phyloP scores from a whole-genome alignment of 768 basidiomycete genomes.

The Lentinus tigrinus region DNA sequence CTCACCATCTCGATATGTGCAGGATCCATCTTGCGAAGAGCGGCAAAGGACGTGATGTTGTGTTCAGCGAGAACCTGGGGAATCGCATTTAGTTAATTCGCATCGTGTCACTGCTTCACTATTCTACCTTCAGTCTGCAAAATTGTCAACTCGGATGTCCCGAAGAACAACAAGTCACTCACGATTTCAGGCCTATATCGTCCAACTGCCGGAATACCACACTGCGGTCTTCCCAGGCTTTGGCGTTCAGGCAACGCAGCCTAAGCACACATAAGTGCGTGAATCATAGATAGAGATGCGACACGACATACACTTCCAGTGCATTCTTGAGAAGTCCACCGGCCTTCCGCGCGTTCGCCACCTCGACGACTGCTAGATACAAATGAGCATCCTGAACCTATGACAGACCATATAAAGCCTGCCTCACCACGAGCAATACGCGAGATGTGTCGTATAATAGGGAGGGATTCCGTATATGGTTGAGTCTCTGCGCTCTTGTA shows the following conservation, averaged over 20 bases:
- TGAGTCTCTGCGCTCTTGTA: slow-evolving; percentile 73
- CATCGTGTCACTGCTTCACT: neutral
- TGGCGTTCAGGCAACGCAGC: slow-evolving; percentile 73
- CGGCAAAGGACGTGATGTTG: slow-evolving; percentile 62
- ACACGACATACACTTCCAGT: slow-evolving; percentile 62
- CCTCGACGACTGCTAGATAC: slow-evolving; percentile 68
- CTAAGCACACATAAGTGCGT: slow-evolving; percentile 35
- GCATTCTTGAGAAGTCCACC: slow-evolving; percentile 72
- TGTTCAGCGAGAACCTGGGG: slow-evolving; percentile 71
- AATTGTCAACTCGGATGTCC: neutral
- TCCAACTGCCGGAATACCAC: slow-evolving; percentile 84
- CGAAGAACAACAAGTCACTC: slow-evolving; percentile 26
- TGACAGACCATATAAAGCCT: neutral
- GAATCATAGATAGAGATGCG: too few relatives aligned
- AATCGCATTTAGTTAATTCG: neutral
- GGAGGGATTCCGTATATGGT: slow-evolving; percentile 64
- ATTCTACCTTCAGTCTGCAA: slow-evolving; percentile 25
- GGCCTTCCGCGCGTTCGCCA: slow-evolving; percentile 61
- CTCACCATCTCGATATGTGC: slow-evolving; percentile 62
- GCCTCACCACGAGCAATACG: slow-evolving; percentile 72
- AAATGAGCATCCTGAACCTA: neutral
- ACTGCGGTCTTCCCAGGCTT: slow-evolving; percentile 90
- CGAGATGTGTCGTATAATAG: slow-evolving; percentile 71
- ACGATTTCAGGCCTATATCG: slow-evolving; percentile 93
- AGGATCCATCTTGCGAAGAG: slow-evolving; percentile 55